Evolutionary conservation across 768 basidiomycete genomes (phyloP).

Genomic region (Tephrocybe rancida): DNA sequence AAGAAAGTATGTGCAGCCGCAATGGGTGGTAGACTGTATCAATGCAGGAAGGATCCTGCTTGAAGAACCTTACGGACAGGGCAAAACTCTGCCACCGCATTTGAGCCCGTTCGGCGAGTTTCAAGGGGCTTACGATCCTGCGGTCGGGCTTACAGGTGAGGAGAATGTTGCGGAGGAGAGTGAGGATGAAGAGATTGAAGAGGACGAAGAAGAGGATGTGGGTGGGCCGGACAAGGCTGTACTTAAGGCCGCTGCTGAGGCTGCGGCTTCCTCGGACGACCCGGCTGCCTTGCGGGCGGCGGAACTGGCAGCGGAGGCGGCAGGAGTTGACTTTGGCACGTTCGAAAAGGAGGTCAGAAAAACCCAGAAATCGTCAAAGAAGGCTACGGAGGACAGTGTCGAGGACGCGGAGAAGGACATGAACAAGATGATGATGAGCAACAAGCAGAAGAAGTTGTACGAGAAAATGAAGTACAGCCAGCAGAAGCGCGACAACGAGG

Average conservation of each 20-base stretch:
- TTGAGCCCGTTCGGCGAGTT: conserved; percentile 92
- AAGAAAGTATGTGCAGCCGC: conserved; percentile 92
- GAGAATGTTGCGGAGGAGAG: conserved; percentile 32
- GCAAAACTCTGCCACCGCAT: conserved; percentile 88
- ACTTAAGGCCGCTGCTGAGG: conserved; percentile 32
- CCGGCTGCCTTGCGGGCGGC: conserved; percentile 76
- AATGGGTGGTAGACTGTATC: conserved; percentile 97
- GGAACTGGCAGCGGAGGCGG: conserved; percentile 90
- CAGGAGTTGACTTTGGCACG: conserved; percentile 75
- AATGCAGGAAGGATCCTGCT: conserved; percentile 85
- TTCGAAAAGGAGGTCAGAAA: conserved; percentile 80
- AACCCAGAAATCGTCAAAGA: conserved; percentile 42
- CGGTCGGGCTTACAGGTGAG: conserved; percentile 36
- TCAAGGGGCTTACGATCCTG: conserved; percentile 76
- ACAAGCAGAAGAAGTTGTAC: conserved; percentile 90
- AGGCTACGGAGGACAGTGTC: conserved; percentile 25
- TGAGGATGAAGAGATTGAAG: conserved; percentile 32
- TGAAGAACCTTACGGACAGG: conserved; percentile 86
- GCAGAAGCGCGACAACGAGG: conserved; percentile 77
- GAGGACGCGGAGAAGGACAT: conserved; percentile 73
- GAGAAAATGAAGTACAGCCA: conserved; percentile 92
- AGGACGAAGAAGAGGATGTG: conserved; percentile 30
- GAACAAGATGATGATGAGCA: conserved; percentile 98
- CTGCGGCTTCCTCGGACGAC: conserved; percentile 48
- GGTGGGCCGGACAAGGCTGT: conserved; percentile 25